Conservation (phyloP, 176 grass and related monocot species). For the Triticum dicoccoides region DNA sequence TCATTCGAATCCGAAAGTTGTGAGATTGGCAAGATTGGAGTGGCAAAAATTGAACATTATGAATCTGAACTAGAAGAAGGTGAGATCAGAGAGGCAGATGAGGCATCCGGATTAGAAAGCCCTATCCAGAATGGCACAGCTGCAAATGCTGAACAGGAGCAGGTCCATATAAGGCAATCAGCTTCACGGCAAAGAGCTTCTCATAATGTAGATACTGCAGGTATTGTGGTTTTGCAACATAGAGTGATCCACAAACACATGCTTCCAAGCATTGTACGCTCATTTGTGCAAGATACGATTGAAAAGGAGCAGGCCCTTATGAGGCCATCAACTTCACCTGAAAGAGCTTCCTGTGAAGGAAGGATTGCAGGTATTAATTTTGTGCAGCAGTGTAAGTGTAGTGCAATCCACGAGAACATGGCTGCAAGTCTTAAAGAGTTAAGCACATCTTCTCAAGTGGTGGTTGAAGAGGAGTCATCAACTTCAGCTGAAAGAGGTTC, state of each 20-base stretch:
- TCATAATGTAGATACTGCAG: conserved; percentile 7
- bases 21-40: conserved; percentile 24
- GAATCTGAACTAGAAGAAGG: conserved; percentile 47
- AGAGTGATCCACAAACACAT: neutral
- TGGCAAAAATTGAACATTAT: conserved; percentile 16
- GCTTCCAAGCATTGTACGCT: neutral
- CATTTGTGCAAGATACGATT: neutral
- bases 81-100: conserved; percentile 40
- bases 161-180: neutral
- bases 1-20: neutral
- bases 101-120: neutral
- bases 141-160: conserved; percentile 1
- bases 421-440: conserved; percentile 14
- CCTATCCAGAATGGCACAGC: conserved; percentile 10
- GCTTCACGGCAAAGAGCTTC: conserved; percentile 3
- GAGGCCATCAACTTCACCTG: conserved; percentile 12
- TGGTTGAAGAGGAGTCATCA: neutral
- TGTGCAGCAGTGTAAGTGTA: neutral
- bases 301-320: neutral
- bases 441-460: conserved; percentile 1
- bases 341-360: conserved; percentile 24
- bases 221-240: neutral
- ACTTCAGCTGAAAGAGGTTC: conserved; percentile 24
- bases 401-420: neutral
- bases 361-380: neutral